Base-by-base conservation (phyloP, 108 stramenopile genomes). In the Craspedostauros australis region DNA sequence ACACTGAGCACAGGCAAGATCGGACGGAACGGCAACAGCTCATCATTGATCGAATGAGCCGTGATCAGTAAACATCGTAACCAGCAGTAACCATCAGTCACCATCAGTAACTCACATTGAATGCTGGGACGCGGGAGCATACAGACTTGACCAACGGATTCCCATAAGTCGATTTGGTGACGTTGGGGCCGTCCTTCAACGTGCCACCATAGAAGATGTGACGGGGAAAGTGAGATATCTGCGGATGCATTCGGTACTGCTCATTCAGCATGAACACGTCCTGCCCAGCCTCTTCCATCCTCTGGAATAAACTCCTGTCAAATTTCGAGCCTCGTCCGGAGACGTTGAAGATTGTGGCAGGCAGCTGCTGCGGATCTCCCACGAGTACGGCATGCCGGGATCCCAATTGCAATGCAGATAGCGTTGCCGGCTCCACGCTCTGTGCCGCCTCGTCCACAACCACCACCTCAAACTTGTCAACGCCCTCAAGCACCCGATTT, bases 391-490 rank as follows among this genome's bases (percentile, higher is more conserved):
- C 77, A 65, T 94, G 91, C 1, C 66, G 67, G 6, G 76, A 75
- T 15, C 93, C 97, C 24, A 95, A 50, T 54, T 86, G 89, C 45
- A 99, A 77, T 2, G 96, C 96, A 34, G 93, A 72, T 25, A 99
- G 74, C 12, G 93, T 95, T 21, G 96, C 74, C 24, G 96, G 93
- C 66, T 99, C 99, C 1, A 93, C 88, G 42, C 86, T 83, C 63
- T 99, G 97, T 2, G 96, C 98, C 0, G 97, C 97, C 60, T 99
- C 99, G 65, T 99, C 99, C 20, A 99, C 79, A 2, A 99, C 95
- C 1, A 98, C 94, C 9, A 96, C 94, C 53, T 90, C 92, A 63
- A 99, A 93, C 55, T 88, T 92, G 27, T 83, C 72, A 12, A 80
- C 73, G 6, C 84, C 74, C 54, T 95, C 86, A 23, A 97, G 41